These are phyloP conservation scores for Porphyrellus sp. DNA, from an alignment of 1,284 basidiomycete genomes.

Conservation along the genomic window DNA sequence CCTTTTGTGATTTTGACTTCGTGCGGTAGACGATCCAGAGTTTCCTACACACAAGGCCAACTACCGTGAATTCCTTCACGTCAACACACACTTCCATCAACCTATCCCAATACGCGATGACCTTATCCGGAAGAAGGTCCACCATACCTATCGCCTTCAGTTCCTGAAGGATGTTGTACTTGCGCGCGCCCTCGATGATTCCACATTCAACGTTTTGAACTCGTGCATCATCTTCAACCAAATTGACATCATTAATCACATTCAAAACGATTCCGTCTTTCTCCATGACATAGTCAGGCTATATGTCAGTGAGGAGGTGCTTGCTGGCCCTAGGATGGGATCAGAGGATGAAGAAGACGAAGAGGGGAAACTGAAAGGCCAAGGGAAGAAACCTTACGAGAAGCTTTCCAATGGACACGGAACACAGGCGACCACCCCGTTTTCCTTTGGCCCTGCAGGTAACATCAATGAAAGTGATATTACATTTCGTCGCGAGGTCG, in stretches of 20 bases:
- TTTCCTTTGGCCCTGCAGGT: conserved; percentile 52
- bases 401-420: conserved; percentile 29
- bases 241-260: conserved; percentile 93
- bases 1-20: conserved; percentile 11
- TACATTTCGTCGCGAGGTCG: conserved; percentile 64
- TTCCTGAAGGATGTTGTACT: conserved; percentile 99
- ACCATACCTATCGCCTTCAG: conserved; percentile 93
- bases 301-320: conserved; percentile 69
- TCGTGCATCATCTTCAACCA: conserved; percentile 99
- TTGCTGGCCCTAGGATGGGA: conserved; percentile 36
- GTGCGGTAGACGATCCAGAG: conserved; percentile 84
- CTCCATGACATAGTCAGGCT: conserved; percentile 76
- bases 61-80: conserved; percentile 88
- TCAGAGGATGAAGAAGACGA: conserved; percentile 32
- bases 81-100: conserved; percentile 81
- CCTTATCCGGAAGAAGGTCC: conserved; percentile 80
- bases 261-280: conserved; percentile 77
- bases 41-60: conserved; percentile 94
- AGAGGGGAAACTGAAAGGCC: conserved; percentile 23
- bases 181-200: conserved; percentile 90
- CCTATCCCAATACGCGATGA: conserved; percentile 80
- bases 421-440: conserved; percentile 33
- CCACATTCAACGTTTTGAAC: conserved; percentile 95
- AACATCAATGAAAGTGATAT: conserved; percentile 50
- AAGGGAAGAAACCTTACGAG: conserved; percentile 34